Base-by-base conservation (phyloP, 495 filamentous ascomycete species). In the Hypoxylon lenormandii region DNA sequence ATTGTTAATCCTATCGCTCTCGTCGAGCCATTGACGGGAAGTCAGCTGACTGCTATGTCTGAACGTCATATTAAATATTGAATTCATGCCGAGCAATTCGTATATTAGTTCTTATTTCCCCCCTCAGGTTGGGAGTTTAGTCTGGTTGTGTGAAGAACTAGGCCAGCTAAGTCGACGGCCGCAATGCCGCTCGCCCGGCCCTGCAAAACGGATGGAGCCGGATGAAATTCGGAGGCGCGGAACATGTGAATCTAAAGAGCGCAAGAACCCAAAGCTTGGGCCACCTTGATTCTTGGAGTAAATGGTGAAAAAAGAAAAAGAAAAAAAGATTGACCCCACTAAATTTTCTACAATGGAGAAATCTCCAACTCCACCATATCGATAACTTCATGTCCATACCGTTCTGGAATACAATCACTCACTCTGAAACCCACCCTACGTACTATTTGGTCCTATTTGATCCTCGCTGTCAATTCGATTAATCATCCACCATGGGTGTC, bases 401-500 rank as follows among this genome's bases (percentile, higher is more conserved):
- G 23, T 18, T 19, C 15, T 18, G 16, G n/a, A 42, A 43, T n/a
- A 26, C 37, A 33, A 12, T 21, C 2, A 45, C 11, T 6, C 16
- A 3, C 16, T 6, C 15, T 16, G 16, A 45, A 8, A 45, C 0
- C 16, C 21, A 19, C 42, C 30, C 4, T n/a, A n/a, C n/a, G n/a
- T n/a, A n/a, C n/a, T n/a, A n/a, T n/a, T n/a, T 5, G 30, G 30
- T 33, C 4, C 10, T 33, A 45, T 18, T 19, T 18, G 1, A 18
- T 4, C 7, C 2, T 19, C 8, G 16, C 16, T 7, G 8, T 45
- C n/a, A 6, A 7, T 18, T 18, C 10, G n/a, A 12, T 18, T 13
- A 49, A 52, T 1, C 40, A 58, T 18, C 61, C 37, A 76, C n/a
- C 36, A 86, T 86, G 84, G 84, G 83, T 16, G 75, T 85, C 38